Percentiles rank a stretch among this genome's conserved stretches.
Conservation (phyloP, 2,329 filamentous ascomycete genomes). For the Rutstroemia sp. region DNA sequence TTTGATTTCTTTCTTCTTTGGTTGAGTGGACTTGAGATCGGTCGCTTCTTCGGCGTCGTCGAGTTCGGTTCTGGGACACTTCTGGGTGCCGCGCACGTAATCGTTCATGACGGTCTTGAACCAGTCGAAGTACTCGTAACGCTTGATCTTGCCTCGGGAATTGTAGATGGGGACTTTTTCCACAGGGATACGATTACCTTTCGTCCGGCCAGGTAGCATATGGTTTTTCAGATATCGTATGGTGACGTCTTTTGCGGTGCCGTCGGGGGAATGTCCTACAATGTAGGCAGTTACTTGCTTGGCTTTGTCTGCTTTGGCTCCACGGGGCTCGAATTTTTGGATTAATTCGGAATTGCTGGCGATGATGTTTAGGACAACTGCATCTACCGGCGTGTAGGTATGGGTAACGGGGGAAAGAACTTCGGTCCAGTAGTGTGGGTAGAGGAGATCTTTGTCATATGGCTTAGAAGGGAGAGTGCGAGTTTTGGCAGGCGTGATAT, state of each 20-base stretch:
- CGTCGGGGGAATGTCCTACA: constrained; percentile 73
- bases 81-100: constrained; percentile 50
- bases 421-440: constrained; percentile 91
- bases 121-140: constrained; percentile 79
- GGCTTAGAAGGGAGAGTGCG: constrained; percentile 32
- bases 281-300: constrained; percentile 90
- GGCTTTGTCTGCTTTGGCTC: constrained; percentile 72
- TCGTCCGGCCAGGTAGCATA: constrained; percentile 80
- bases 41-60: constrained; percentile 75
- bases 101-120: constrained; percentile 72
- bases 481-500: constrained; percentile 34
- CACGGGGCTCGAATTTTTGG: constrained; percentile 73
- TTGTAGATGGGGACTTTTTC: constrained; percentile 80
- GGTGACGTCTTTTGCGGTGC: constrained; percentile 86
- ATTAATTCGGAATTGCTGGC: constrained; percentile 67
- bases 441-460: constrained; percentile 71
- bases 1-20: constrained; percentile 64
- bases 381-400: constrained; percentile 72
- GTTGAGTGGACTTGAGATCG: constrained; percentile 66
- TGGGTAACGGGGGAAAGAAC: constrained; percentile 75
- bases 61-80: constrained; percentile 53
- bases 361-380: constrained; percentile 57
- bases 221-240: constrained; percentile 80
- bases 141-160: constrained; percentile 66
- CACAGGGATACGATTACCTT: constrained; percentile 68